Conservation (phyloP, 345 rosid genomes). For the Eucalyptus viminalis region DNA sequence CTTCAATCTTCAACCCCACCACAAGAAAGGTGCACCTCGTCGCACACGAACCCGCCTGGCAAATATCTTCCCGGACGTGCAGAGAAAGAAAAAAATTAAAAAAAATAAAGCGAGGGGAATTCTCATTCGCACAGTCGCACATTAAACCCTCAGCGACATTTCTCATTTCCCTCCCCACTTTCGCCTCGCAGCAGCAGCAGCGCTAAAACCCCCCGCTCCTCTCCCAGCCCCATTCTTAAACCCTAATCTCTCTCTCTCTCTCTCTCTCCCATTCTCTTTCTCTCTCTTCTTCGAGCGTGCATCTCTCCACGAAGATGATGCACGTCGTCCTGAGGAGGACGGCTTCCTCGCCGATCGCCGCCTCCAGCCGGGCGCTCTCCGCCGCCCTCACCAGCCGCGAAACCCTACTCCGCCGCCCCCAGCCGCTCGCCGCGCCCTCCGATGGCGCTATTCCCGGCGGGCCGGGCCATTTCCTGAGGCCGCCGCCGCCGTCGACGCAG, state of each 20-base stretch:
- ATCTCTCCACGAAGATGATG: conserved; percentile 16
- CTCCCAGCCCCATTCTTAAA: not conserved
- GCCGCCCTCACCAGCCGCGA: conserved; percentile 13
- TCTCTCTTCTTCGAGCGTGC: not conserved
- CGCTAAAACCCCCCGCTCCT: not conserved
- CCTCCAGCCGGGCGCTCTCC: conserved; percentile 7
- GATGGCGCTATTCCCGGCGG: not conserved
- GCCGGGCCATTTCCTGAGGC: not conserved
- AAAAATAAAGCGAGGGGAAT: not conserved
- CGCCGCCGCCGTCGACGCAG: not conserved
- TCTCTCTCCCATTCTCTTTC: not conserved
- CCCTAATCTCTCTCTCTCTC: conserved; percentile 18
- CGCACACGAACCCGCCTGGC: not conserved
- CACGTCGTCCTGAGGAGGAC: conserved; percentile 22
- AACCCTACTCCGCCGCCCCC: not conserved
- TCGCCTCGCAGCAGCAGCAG: not conserved
- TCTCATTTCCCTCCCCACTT: not conserved
- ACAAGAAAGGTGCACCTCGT: not conserved
- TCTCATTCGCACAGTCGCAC: not conserved
- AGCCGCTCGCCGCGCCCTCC: not conserved
- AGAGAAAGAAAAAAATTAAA: not conserved
- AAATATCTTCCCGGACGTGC: not conserved
- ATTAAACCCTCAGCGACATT: not conserved
- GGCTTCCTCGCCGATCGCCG: conserved; percentile 7
- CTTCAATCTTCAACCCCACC: not conserved